Percentiles rank a stretch among this genome's conserved stretches.
Conservation (phyloP, 2,329 filamentous ascomycete species). For the Stachybotrys chartarum region DNA sequence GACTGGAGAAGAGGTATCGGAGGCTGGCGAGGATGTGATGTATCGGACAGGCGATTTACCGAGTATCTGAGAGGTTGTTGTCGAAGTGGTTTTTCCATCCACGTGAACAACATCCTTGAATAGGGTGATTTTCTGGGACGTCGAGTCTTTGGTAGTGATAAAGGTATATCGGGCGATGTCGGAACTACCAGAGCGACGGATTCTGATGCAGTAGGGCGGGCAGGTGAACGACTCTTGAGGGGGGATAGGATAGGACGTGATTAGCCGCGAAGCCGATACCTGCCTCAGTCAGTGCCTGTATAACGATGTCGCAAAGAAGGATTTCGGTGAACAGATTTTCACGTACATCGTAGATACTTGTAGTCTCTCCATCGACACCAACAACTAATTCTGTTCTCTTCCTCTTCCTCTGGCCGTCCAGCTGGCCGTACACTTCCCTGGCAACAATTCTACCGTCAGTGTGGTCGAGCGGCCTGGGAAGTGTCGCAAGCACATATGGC, state of each 20-base stretch:
- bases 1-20: slow-evolving; percentile 17
- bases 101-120: slow-evolving; percentile 50
- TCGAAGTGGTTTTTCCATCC: slow-evolving; percentile 45
- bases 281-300: slow-evolving; percentile 19
- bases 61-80: slow-evolving; percentile 37
- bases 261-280: slow-evolving; percentile 53
- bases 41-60: slow-evolving; percentile 26
- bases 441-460: slow-evolving; percentile 45
- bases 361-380: slow-evolving; percentile 57
- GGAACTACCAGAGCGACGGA: slow-evolving; percentile 38
- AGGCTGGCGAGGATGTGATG: slow-evolving; percentile 22
- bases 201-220: slow-evolving; percentile 50
- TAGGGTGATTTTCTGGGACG: slow-evolving; percentile 45
- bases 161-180: slow-evolving; percentile 54
- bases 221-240: slow-evolving; percentile 59
- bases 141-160: slow-evolving; percentile 43
- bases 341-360: slow-evolving; percentile 59
- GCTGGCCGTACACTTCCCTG: slow-evolving; percentile 54
- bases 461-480: slow-evolving; percentile 51
- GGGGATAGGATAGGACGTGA: slow-evolving; percentile 61
- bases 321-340: not conserved
- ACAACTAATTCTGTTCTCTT: slow-evolving; percentile 58
- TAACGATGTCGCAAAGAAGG: not conserved
- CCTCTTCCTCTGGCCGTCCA: slow-evolving; percentile 49
- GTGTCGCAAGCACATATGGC: slow-evolving; percentile 54